Evolutionary conservation across 768 basidiomycete genomes (phyloP), one percentile per base, ranked within the genome.

Genomic region (Hericium erinaceus): DNA sequence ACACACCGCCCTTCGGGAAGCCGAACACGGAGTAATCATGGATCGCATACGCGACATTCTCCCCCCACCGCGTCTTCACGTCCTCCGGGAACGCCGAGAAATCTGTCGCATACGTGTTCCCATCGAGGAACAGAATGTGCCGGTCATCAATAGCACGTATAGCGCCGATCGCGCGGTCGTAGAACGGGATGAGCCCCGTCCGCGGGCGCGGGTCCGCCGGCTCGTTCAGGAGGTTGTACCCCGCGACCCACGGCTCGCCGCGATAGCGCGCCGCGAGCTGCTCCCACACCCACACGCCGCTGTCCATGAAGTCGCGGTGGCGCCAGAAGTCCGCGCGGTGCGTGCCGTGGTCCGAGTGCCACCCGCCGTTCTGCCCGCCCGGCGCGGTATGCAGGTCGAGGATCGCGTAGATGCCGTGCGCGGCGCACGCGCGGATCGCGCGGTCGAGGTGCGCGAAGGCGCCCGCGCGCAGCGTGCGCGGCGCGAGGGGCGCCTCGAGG

Each of bases 221-320:
- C 64, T 78, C 76, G 68, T 77, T 77, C 44, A 78, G 64, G 18
- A 69, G 73, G 62, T 77, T 78, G 64, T 75, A 78, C 12, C 77
- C 75, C 2, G 77, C 77, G 4, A 78, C 67, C 76, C 75, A 75
- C 10, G 73, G 67, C 55, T 78, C 76, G 39, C 68, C 69, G 59
- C 71, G 73, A 68, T 76, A 77, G 33, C 70, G 72, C 60, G 61
- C 62, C 2, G 76, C 75, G n/a, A 76, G 60, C 37, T 72, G 63
- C 52, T 71, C 71, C 75, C 75, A 76, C 9, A 77, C 68, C 62
- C 67, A 64, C 33, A 75, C 65, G 11, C 70, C 64, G 18, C 74
- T 67, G 62, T 76, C 70, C 60, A 76, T 74, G 65, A 78, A 77
- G 58, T 75, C 37, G 48, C 70, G 72, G 68, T 76, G 73, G 2